phyloP scores from a whole-genome alignment of 495 filamentous ascomycete genomes.

The Hyaloscypha finlandica region DNA sequence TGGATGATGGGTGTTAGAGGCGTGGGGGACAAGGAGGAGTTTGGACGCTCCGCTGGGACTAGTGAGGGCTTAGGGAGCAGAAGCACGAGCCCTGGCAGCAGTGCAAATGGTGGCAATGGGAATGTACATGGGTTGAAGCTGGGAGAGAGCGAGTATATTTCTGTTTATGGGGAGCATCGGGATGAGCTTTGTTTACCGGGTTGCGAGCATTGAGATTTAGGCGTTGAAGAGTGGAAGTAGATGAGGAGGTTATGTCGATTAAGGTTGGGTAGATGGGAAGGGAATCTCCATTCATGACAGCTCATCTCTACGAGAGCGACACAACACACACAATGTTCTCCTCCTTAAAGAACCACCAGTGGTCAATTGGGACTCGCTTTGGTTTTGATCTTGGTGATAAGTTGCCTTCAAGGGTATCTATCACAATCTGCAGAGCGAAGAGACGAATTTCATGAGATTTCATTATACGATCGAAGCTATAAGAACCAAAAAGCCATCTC shows the following conservation, averaged over 20 bases:
- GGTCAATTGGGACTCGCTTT: too few relatives aligned
- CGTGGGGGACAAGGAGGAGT: conserved; percentile 40
- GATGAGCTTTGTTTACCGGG: not conserved
- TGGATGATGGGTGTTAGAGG: conserved; percentile 84
- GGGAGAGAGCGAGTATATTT: conserved; percentile 40
- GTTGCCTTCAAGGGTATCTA: not conserved
- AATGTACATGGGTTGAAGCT: conserved; percentile 19
- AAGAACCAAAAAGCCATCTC: not conserved
- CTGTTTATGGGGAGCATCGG: conserved; percentile 33
- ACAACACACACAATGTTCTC: not conserved
- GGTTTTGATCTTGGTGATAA: too few relatives aligned
- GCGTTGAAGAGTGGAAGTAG: not conserved
- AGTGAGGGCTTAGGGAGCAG: conserved; percentile 33
- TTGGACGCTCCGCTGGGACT: conserved; percentile 40
- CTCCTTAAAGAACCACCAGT: not conserved
- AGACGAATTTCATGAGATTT: not conserved
- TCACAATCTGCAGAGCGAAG: not conserved
- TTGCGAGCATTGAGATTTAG: not conserved
- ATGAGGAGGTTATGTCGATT: not conserved
- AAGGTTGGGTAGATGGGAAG: conserved; percentile 5
- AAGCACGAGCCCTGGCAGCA: conserved; percentile 31
- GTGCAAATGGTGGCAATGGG: conserved; percentile 26
- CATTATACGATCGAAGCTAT: not conserved
- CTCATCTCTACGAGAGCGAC: not conserved
- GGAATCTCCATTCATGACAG: conserved; percentile 22